phyloP scores from a whole-genome alignment of 192 early-diverging fungal species.

The Coemansia sp. region DNA sequence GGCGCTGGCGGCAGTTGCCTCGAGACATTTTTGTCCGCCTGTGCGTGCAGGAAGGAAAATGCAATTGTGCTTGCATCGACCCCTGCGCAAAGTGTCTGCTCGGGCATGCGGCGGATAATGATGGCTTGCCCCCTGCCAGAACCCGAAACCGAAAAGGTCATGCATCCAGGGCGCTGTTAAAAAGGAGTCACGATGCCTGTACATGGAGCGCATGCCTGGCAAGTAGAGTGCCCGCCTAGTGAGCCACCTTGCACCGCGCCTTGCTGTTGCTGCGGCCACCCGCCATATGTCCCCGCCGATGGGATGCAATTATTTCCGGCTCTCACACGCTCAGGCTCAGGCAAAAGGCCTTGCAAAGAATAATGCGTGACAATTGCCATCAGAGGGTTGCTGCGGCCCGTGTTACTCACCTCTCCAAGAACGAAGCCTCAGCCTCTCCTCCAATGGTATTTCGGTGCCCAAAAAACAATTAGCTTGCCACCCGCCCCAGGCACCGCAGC shows the following conservation, averaged over 20 bases:
- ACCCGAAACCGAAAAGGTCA: not conserved
- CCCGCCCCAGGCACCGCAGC: not conserved
- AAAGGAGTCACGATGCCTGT: not conserved
- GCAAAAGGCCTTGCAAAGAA: not conserved
- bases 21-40: not conserved
- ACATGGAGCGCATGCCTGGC: not conserved
- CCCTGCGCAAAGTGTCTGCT: not conserved
- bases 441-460: not conserved
- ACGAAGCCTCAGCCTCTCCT: not conserved
- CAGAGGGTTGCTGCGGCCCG: conserved; percentile 4
- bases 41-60: not conserved
- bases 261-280: not conserved
- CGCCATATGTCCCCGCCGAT: not conserved
- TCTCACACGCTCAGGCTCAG: not conserved
- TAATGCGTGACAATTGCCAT: not conserved
- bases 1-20: not conserved
- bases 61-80: not conserved
- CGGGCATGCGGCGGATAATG: not conserved
- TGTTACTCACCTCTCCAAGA: not conserved
- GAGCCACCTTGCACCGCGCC: not conserved
- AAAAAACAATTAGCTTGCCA: not conserved
- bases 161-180: not conserved
- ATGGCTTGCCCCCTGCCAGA: conserved; percentile 4
- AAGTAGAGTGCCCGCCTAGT: not conserved
- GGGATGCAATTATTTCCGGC: not conserved